A percentile compares a stretch with the other conserved stretches of the same genome.
Conservation (phyloP, 2,329 filamentous ascomycete species). For the Alternaria tenuissima region DNA sequence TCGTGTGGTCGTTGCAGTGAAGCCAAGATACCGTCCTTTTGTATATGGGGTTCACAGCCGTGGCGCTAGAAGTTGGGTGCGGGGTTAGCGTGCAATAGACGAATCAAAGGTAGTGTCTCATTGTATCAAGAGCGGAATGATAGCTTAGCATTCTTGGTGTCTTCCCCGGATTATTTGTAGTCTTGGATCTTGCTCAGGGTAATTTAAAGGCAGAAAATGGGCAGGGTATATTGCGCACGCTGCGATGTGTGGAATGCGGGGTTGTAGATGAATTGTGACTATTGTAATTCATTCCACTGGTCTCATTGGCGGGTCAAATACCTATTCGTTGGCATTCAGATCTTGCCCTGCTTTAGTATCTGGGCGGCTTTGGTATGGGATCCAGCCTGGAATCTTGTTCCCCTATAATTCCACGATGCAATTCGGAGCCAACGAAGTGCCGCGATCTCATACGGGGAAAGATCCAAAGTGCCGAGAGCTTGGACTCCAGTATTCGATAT, state of each 20-base stretch:
- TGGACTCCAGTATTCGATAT: not conserved
- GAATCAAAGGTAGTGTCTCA: constrained; percentile 16
- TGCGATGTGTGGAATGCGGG: constrained; percentile 28
- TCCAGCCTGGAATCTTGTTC: not conserved
- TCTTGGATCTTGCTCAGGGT: constrained; percentile 20
- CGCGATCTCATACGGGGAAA: not conserved
- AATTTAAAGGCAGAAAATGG: constrained; percentile 6
- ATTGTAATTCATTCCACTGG: not conserved
- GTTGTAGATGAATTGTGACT: constrained; percentile 15
- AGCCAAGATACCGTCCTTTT: constrained; percentile 31
- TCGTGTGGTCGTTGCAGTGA: constrained; percentile 3
- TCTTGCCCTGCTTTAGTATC: not conserved
- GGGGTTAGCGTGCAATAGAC: constrained; percentile 25
- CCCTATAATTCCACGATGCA: not conserved
- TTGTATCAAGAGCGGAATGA: constrained; percentile 8
- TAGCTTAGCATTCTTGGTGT: constrained; percentile 22
- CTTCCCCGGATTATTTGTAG: constrained; percentile 26
- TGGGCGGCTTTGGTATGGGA: not conserved
- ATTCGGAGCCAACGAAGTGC: not conserved
- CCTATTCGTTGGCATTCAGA: not conserved
- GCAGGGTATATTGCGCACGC: constrained; percentile 8
- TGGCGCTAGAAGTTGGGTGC: constrained; percentile 13
- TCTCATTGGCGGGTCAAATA: not conserved
- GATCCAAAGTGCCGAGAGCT: not conserved
- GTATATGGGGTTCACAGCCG: constrained; percentile 29